Percentiles rank a stretch among this genome's conserved stretches.
Evolutionary conservation across 176 grass and related monocot genomes (phyloP).

Genomic region (sorghum (Sorghum bicolor)): DNA sequence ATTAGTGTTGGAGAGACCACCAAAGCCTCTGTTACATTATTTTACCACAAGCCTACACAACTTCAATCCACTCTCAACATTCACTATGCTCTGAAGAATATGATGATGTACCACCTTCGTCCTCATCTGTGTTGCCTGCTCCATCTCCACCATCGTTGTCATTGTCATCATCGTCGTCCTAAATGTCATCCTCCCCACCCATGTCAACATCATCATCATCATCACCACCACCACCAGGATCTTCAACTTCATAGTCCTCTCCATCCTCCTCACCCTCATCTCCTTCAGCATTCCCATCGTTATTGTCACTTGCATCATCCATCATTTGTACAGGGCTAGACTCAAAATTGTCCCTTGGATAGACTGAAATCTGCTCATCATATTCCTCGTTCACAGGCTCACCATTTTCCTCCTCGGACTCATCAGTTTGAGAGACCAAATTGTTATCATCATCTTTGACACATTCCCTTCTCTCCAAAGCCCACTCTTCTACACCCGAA

Average conservation of each 20-base stretch:
- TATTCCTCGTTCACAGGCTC: constrained; percentile 64
- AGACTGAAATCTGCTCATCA: constrained; percentile 45
- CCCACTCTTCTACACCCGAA: constrained; percentile 77
- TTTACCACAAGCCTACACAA: no score
- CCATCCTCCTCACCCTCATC: constrained; percentile 47
- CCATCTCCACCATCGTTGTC: constrained; percentile 10
- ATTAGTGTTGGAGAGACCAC: neutral
- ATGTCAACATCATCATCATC: constrained; percentile 43
- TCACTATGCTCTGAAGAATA: constrained; percentile 46
- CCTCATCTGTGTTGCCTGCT: neutral
- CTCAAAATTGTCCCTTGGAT: constrained; percentile 39
- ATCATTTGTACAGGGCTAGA: constrained; percentile 36
- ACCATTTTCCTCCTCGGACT: constrained; percentile 46
- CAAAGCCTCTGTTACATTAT: neutral
- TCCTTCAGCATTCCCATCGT: constrained; percentile 43
- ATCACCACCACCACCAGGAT: constrained; percentile 25
- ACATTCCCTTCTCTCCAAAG: constrained; percentile 57
- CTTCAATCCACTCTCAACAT: neutral
- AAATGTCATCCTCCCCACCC: constrained; percentile 29
- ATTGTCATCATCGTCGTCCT: constrained; percentile 16
- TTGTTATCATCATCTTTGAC: constrained; percentile 48
- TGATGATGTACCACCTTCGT: constrained; percentile 31
- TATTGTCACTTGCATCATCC: constrained; percentile 43
- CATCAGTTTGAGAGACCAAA: constrained; percentile 41
- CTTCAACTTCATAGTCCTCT: constrained; percentile 46